phyloP scores from a whole-genome alignment of 148 eudicot species.

The Rheum nobile region DNA sequence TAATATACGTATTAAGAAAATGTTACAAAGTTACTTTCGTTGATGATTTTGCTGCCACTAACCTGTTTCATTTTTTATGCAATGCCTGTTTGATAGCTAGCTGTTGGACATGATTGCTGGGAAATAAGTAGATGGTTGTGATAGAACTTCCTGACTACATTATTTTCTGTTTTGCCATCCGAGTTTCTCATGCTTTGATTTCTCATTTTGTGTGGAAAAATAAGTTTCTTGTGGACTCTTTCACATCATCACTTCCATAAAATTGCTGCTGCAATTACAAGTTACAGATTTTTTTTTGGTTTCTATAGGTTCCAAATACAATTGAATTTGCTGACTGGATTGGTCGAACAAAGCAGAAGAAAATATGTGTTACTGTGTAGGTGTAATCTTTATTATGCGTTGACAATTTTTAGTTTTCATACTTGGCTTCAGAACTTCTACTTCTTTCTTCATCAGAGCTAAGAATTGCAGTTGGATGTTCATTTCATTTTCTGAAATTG shows the following conservation, averaged over 20 bases:
- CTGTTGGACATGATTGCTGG: background rate
- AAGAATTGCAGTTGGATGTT: background rate
- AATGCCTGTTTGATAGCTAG: background rate
- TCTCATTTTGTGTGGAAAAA: background rate
- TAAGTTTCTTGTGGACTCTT: background rate
- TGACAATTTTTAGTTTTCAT: slow-evolving; percentile 1
- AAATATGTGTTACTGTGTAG: slow-evolving; percentile 86
- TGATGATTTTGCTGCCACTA: background rate
- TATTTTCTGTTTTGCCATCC: background rate
- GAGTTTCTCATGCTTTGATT: background rate
- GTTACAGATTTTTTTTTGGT: background rate
- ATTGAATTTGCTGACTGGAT: slow-evolving; percentile 99
- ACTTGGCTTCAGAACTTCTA: background rate
- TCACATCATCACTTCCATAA: background rate
- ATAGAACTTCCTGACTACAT: background rate
- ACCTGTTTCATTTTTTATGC: background rate
- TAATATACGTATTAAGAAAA: background rate
- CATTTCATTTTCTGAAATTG: background rate
- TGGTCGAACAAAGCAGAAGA: slow-evolving; percentile 89
- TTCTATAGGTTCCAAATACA: slow-evolving; percentile 85
- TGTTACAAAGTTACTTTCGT: background rate
- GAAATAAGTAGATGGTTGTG: background rate
- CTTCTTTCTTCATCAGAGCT: background rate
- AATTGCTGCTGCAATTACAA: background rate
- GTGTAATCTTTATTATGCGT: slow-evolving; percentile 12